These are phyloP conservation scores for Coniosporium uncinatum DNA, from an alignment of 2,329 filamentous ascomycete species.

Conservation along the genomic window DNA sequence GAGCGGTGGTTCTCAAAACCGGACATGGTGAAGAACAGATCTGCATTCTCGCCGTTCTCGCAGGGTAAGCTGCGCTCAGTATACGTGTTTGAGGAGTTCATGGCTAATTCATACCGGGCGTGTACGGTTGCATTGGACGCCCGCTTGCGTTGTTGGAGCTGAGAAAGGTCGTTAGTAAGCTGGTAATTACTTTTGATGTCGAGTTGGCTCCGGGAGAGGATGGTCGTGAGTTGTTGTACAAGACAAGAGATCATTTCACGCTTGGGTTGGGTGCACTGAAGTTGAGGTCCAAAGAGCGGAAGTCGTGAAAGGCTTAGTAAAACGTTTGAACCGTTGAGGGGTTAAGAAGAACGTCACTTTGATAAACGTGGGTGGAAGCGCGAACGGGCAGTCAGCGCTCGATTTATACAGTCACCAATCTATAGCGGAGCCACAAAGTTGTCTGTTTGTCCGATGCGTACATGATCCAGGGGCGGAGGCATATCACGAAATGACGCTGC, in stretches of 20 bases:
- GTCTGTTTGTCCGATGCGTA: too few relatives aligned
- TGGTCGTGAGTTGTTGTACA: constrained; percentile 18
- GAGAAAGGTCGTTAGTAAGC: constrained; percentile 21
- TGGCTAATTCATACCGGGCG: constrained; percentile 11
- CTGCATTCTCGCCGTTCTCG: constrained; percentile 9
- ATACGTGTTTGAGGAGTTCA: constrained; percentile 15
- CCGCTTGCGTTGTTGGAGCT: constrained; percentile 28
- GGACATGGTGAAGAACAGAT: constrained; percentile 7
- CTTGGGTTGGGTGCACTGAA: constrained; percentile 8
- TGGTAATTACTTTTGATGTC: constrained; percentile 27
- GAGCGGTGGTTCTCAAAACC: constrained; percentile 12
- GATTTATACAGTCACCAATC: too few relatives aligned
- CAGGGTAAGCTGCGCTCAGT: constrained; percentile 7
- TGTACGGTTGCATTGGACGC: constrained; percentile 28
- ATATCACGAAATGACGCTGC: too few relatives aligned
- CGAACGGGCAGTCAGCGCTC: too few relatives aligned
- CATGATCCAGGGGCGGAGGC: too few relatives aligned
- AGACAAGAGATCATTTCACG: constrained; percentile 29
- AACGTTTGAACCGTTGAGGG: too few relatives aligned
- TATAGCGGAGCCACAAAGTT: too few relatives aligned
- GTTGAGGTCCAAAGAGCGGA: constrained; percentile 4
- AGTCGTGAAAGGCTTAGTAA: too few relatives aligned
- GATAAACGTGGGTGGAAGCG: too few relatives aligned
- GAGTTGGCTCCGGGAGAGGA: constrained; percentile 27
- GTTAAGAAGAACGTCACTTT: too few relatives aligned